These are phyloP conservation scores for Tetracladium maxilliforme DNA, from an alignment of 2,329 filamentous ascomycete species.

Conservation along the genomic window DNA sequence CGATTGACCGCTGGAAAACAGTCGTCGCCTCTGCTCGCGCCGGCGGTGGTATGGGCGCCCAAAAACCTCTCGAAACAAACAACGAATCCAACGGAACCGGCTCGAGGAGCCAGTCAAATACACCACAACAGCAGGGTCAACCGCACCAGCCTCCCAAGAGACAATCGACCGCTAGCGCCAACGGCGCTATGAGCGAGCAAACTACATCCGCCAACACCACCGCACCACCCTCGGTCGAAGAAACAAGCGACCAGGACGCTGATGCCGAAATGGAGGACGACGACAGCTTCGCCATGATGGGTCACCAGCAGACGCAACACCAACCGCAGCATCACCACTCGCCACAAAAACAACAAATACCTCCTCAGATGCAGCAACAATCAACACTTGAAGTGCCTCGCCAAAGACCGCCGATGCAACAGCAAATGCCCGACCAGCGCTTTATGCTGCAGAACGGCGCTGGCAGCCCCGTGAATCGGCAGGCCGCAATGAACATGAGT, in stretches of 20 bases:
- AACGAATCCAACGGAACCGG: constrained; percentile 6
- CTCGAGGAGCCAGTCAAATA: constrained; percentile 9
- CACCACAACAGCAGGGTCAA: constrained; percentile 9
- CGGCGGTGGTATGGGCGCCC: constrained; percentile 29
- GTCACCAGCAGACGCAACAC: constrained; percentile 8
- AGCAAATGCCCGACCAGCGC: too few species aligned
- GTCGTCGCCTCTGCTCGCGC: constrained; percentile 38
- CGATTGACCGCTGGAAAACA: constrained; percentile 46
- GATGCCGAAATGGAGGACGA: constrained; percentile 5
- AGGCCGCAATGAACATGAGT: too few species aligned
- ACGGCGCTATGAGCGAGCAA: constrained; percentile 5
- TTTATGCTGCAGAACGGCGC: too few species aligned
- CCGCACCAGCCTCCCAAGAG: too few species aligned
- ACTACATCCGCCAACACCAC: constrained; percentile 7
- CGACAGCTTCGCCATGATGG: constrained; percentile 7
- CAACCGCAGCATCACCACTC: constrained; percentile 11
- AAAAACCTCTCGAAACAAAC: constrained; percentile 28
- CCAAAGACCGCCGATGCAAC: too few species aligned
- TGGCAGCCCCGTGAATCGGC: too few species aligned
- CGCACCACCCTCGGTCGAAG: constrained; percentile 6
- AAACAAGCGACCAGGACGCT: constrained; percentile 8
- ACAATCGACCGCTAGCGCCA: too few species aligned
- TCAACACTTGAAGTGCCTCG: too few species aligned
- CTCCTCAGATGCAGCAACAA: too few species aligned
- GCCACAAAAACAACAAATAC: too few species aligned